These are phyloP conservation scores for Arthrobotrys conoides DNA, from an alignment of 2,329 filamentous ascomycete species.

Conservation along the genomic window DNA sequence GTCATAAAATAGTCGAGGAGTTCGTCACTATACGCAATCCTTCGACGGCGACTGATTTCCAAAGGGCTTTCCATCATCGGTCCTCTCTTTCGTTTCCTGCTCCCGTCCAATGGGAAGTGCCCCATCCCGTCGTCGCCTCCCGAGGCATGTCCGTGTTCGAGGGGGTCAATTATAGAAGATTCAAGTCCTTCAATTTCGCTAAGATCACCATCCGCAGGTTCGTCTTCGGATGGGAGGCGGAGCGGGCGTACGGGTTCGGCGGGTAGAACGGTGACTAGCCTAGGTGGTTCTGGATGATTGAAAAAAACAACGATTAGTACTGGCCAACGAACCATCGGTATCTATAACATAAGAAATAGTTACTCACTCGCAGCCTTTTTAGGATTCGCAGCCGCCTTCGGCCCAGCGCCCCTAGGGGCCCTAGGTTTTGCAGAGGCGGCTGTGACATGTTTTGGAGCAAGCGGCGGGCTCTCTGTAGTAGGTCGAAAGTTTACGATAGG, in stretches of 20 bases:
- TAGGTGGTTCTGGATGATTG: conserved; percentile 32
- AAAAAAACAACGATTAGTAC: background rate
- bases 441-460: conserved; percentile 90
- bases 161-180: conserved; percentile 51
- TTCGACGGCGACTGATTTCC: conserved; percentile 83
- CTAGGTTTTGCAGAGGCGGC: conserved; percentile 73
- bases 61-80: conserved; percentile 73
- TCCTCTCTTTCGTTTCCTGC: conserved; percentile 82
- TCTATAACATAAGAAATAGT: background rate
- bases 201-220: conserved; percentile 42
- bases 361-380: conserved; percentile 47
- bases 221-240: conserved; percentile 32
- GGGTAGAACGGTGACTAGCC: conserved; percentile 29
- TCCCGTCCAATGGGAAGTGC: conserved; percentile 67
- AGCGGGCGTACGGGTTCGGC: conserved; percentile 26
- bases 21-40: conserved; percentile 86
- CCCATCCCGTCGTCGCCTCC: conserved; percentile 39
- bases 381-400: conserved; percentile 35
- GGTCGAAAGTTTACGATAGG: conserved; percentile 91
- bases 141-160: conserved; percentile 42
- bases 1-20: conserved; percentile 96
- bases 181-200: conserved; percentile 58
- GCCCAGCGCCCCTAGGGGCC: conserved; percentile 64
- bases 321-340: background rate
- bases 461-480: conserved; percentile 88